Evolutionary conservation across 371 early-diverging fungal genomes (phyloP), one percentile per base, ranked within the genome.

Genomic region (Smittium culicis): DNA sequence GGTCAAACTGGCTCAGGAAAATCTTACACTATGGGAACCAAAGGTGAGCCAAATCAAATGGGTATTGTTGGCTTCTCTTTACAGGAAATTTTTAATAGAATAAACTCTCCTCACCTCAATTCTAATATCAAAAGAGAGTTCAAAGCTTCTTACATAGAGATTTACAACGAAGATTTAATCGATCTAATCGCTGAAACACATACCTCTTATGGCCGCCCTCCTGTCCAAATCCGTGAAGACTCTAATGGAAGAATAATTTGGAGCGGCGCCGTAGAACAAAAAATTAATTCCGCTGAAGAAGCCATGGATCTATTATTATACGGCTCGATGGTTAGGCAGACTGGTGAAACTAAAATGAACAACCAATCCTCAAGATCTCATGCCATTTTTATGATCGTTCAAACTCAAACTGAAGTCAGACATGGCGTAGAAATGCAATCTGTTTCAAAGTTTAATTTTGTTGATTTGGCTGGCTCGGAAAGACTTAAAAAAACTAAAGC

Each of bases 401-500:
- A 96, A 56, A 74, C 79, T n/a, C 91, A 90, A 73, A 70, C 71
- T 16, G 57, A 65, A 1, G 58, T 72, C 20, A 79, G 76, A 8
- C 81, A 77, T 2, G 77, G 80, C 2, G 81, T 83, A 54, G 80
- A 82, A 77, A 66, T 85, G 16, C 73, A 79, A n/a, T 76, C 89
- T 29, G 81, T 81, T 11, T 89, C 92, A 35, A 99, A 98, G 77
- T 93, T 96, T 71, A 92, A 96, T 74, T 99, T 99, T 84, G 99
- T 99, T 54, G 99, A 99, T 83, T 79, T 99, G 71, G 99, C 99
- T 34, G 99, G 99, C 29, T 92, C 93, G 54, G 99, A 99, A 78
- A 85, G 99, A 79, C 74, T 98, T 29, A 99, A 99, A 77, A 83
- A 91, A 45, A 98, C 99, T 1, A 83, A 89, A 35, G 95, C 98